These are phyloP conservation scores for Kwoniella shivajii DNA, from an alignment of 1,284 basidiomycete genomes.

Conservation along the genomic window DNA sequence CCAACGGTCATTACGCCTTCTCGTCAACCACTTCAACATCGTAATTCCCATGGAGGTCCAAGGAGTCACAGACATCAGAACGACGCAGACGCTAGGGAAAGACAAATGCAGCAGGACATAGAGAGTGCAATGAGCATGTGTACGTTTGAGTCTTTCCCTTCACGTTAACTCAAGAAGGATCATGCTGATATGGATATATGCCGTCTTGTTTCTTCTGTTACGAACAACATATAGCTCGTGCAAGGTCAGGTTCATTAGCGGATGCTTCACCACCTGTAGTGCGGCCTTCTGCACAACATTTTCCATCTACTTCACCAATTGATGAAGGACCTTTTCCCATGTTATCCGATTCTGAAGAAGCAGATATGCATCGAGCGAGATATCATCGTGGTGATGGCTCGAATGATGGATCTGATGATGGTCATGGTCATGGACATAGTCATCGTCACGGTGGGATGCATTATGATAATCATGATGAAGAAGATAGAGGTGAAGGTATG, in stretches of 20 bases:
- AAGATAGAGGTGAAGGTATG: conserved; percentile 22
- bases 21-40: conserved; percentile 10
- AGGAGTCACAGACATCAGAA: conserved; percentile 12
- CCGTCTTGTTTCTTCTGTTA: not conserved
- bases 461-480: conserved; percentile 14
- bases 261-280: conserved; percentile 23
- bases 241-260: conserved; percentile 17
- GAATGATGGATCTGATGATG: conserved; percentile 31
- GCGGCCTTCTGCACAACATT: conserved; percentile 19
- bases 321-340: conserved; percentile 52
- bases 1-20: conserved; percentile 17
- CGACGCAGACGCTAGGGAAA: conserved; percentile 24
- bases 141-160: conserved; percentile 3
- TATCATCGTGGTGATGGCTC: conserved; percentile 21
- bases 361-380: conserved; percentile 50
- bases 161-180: not conserved
- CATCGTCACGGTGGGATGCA: conserved; percentile 18
- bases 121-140: conserved; percentile 29
- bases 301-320: conserved; percentile 43
- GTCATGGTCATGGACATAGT: conserved; percentile 22
- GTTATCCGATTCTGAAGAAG: conserved; percentile 53
- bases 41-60: conserved; percentile 8
- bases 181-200: not conserved
- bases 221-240: conserved; percentile 13
- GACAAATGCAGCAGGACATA: conserved; percentile 29